A percentile compares a stretch with the other conserved stretches of the same genome.
These are phyloP conservation scores for Chlorophyllum brunneum DNA, from an alignment of 768 basidiomycete species.

Conservation along the genomic window DNA sequence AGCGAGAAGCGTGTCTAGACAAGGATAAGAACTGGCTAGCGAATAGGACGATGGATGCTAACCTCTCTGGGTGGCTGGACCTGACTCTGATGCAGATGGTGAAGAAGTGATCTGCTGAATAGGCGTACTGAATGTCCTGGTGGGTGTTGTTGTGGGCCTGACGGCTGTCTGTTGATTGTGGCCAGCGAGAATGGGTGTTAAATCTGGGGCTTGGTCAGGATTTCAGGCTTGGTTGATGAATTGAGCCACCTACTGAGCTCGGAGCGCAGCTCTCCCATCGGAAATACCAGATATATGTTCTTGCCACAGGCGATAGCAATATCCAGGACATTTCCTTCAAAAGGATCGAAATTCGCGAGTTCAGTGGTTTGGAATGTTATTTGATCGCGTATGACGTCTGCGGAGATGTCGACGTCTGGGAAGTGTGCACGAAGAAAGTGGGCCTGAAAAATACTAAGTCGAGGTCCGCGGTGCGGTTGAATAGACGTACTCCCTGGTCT, in stretches of 20 bases:
- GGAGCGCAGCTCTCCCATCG: slow-evolving; percentile 55
- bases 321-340: slow-evolving; percentile 50
- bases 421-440: slow-evolving; percentile 68
- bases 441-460: slow-evolving; percentile 37
- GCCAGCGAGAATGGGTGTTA: slow-evolving; percentile 37
- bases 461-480: not conserved
- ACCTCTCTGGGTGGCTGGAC: not conserved
- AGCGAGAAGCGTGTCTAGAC: slow-evolving; percentile 29
- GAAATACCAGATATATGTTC: slow-evolving; percentile 42
- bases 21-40: not conserved
- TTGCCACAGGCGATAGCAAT: slow-evolving; percentile 24
- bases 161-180: slow-evolving; percentile 26
- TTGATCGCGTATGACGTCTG: slow-evolving; percentile 60
- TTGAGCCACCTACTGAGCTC: slow-evolving; percentile 52
- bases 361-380: slow-evolving; percentile 32
- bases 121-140: slow-evolving; percentile 56
- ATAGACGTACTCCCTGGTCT: slow-evolving; percentile 60
- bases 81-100: not conserved
- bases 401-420: slow-evolving; percentile 71
- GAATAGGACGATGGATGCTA: not conserved
- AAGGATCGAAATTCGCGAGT: slow-evolving; percentile 52
- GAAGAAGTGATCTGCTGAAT: slow-evolving; percentile 59
- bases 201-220: slow-evolving; percentile 33
- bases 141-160: slow-evolving; percentile 37
- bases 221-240: not conserved